Evolutionary conservation across 768 basidiomycete species (phyloP), one percentile per base, ranked within the genome.

Genomic region (Tremella yokohamensis): DNA sequence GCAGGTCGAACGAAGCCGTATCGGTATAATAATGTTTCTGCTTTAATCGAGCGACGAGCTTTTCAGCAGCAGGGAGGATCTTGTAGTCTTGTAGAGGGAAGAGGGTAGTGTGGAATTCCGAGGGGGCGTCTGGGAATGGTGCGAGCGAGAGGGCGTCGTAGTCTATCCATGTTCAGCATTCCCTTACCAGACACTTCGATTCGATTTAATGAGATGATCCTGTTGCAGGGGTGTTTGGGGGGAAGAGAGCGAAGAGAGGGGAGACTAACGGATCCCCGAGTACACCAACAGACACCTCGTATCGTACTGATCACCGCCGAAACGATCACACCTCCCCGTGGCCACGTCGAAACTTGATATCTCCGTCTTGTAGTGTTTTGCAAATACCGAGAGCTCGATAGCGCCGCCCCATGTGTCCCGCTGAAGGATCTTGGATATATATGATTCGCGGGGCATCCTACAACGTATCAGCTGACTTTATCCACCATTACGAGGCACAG

Each of bases 371-470:
- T 85, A 96, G 76, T 94, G 85, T 8, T 83, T 79, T 2, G 93
- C 85, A 59, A 98, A 85, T 62, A 97, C 84, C 7, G 85, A 80
- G 1, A 98, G 84, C 62, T 82, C 79, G 71, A 98, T 97, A 1
- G 94, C 94, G 15, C 94, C 94, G 50, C 94, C 94, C 94, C 94
- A 98, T 0, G 87, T 84, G 1, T 82, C 78, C 1, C 89, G 84
- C 47, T 85, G 86, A 49, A 85, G 79, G 62, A 98, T 98, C 3
- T 87, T 88, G 4, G 80, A 63, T 61, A 91, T 87, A 76, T 98
- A 98, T 50, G 84, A 80, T 26, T 83, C 82, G n/a, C 80, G 80
- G 68, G 79, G 90, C 75, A 52, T 52, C 73, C 79, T 49, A 54
- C 40, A n/a, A n/a, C n/a, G n/a, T 18, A 49, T 57, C 54, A 63